Evolutionary conservation across 176 grass and related monocot species (phyloP).

Genomic region (Oropetium thomaeum): DNA sequence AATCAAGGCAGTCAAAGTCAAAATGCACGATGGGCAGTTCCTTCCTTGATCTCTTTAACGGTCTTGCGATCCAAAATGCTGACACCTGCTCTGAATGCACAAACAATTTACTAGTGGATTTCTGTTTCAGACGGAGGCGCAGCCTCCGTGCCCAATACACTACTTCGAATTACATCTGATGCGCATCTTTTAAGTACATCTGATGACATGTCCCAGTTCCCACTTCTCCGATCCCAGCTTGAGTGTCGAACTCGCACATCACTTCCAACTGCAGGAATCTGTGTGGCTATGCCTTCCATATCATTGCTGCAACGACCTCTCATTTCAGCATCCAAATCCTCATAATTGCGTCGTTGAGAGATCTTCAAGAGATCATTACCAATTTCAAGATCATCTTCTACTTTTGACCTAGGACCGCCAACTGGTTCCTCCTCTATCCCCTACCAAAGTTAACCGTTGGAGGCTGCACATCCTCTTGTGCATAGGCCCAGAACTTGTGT

Average conservation of each 20-base stretch:
- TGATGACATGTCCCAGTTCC: constrained; percentile 63
- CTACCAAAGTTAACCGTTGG: constrained; percentile 45
- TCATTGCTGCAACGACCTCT: constrained; percentile 43
- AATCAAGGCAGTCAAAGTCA: constrained; percentile 36
- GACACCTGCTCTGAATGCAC: constrained; percentile 17
- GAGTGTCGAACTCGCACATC: constrained; percentile 46
- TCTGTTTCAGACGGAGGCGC: constrained; percentile 30
- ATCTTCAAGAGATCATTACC: constrained; percentile 83
- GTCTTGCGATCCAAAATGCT: constrained; percentile 9
- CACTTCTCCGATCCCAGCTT: constrained; percentile 54
- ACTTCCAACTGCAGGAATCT: constrained; percentile 39
- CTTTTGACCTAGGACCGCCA: constrained; percentile 72
- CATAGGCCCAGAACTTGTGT: constrained; percentile 66
- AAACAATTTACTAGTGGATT: constrained; percentile 19
- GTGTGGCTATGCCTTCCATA: constrained; percentile 33
- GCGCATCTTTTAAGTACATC: constrained; percentile 44
- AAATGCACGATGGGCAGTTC: constrained; percentile 29
- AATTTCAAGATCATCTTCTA: constrained; percentile 94
- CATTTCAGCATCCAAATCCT: constrained; percentile 57
- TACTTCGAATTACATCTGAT: constrained; percentile 51
- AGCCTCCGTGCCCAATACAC: constrained; percentile 18
- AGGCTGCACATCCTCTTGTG: constrained; percentile 57
- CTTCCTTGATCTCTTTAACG: constrained; percentile 21
- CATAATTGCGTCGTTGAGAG: constrained; percentile 69
- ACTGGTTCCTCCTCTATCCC: constrained; percentile 43